phyloP scores from a whole-genome alignment of 352 stramenopile species.

The Globisporangium solare region DNA sequence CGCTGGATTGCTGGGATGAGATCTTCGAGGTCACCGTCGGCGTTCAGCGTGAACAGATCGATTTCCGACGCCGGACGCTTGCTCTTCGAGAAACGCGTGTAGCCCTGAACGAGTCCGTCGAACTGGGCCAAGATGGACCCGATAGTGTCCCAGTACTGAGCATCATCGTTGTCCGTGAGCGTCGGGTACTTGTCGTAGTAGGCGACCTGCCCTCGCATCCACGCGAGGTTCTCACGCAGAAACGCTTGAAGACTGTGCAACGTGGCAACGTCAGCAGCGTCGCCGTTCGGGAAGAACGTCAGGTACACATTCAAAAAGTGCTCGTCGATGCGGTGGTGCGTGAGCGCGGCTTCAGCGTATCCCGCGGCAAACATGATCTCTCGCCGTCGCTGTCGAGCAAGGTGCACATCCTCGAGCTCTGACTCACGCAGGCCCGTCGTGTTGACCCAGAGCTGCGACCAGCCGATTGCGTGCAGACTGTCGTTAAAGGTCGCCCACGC shows the following conservation, averaged over 20 bases:
- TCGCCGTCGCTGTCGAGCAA: slow-evolving; percentile 13
- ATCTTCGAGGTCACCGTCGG: slow-evolving; percentile 49
- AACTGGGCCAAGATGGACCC: slow-evolving; percentile 40
- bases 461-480: slow-evolving; percentile 36
- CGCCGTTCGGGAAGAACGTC: slow-evolving; percentile 41
- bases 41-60: slow-evolving; percentile 53
- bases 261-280: slow-evolving; percentile 24
- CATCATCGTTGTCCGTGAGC: slow-evolving; percentile 11
- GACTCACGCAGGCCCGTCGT: slow-evolving; percentile 19
- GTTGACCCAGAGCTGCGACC: slow-evolving; percentile 56
- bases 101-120: slow-evolving; percentile 44
- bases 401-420: slow-evolving; percentile 15
- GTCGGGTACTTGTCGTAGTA: slow-evolving; percentile 14
- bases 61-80: slow-evolving; percentile 20
- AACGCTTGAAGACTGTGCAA: slow-evolving; percentile 27
- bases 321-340: slow-evolving; percentile 58
- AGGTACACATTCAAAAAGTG: slow-evolving; percentile 52
- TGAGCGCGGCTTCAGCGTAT: slow-evolving; percentile 53
- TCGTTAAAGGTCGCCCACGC: slow-evolving; percentile 53
- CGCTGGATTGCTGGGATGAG: slow-evolving; percentile 33
- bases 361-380: slow-evolving; percentile 51
- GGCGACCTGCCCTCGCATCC: slow-evolving; percentile 34
- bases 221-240: slow-evolving; percentile 38
- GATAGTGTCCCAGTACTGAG: slow-evolving; percentile 32
- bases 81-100: slow-evolving; percentile 22